Evolutionary conservation across 371 early-diverging fungal genomes (phyloP).

Genomic region (Smittium culicis): DNA sequence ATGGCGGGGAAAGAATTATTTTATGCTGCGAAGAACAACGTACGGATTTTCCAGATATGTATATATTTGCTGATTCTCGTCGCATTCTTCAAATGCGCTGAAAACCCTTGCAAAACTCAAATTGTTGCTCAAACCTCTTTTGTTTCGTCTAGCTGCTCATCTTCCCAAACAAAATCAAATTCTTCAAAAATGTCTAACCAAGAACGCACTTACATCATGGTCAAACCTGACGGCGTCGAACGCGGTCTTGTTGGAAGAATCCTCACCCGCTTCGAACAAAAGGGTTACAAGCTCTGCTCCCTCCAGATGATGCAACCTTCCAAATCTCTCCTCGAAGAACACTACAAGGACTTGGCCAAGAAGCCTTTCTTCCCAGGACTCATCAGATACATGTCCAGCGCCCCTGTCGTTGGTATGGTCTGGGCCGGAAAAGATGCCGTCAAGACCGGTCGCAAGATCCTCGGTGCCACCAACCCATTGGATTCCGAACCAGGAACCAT

Average conservation of each 20-base stretch:
- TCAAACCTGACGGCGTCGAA: constrained; percentile 75
- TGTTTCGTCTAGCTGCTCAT: not conserved
- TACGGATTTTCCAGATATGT: not conserved
- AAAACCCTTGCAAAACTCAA: not conserved
- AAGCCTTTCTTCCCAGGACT: constrained; percentile 96
- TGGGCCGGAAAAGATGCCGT: constrained; percentile 96
- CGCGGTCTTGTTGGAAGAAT: constrained; percentile 93
- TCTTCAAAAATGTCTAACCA: constrained; percentile 13
- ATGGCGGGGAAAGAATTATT: not conserved
- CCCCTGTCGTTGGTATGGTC: constrained; percentile 70
- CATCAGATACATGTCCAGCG: constrained; percentile 62
- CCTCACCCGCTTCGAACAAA: constrained; percentile 85
- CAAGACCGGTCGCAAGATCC: constrained; percentile 88
- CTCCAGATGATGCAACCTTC: constrained; percentile 68
- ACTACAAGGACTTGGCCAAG: constrained; percentile 85
- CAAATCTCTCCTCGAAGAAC: constrained; percentile 72
- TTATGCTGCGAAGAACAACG: not conserved
- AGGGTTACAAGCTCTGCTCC: constrained; percentile 68
- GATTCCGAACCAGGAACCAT: constrained; percentile 96
- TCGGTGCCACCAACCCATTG: constrained; percentile 91
- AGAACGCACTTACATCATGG: constrained; percentile 72
- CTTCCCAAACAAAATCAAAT: not conserved
- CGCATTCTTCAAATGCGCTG: not conserved
- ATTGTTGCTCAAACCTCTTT: not conserved
- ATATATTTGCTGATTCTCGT: not conserved